Base-by-base conservation (phyloP, 2,329 filamentous ascomycete genomes). In the Scolecobasidium constrictum region DNA sequence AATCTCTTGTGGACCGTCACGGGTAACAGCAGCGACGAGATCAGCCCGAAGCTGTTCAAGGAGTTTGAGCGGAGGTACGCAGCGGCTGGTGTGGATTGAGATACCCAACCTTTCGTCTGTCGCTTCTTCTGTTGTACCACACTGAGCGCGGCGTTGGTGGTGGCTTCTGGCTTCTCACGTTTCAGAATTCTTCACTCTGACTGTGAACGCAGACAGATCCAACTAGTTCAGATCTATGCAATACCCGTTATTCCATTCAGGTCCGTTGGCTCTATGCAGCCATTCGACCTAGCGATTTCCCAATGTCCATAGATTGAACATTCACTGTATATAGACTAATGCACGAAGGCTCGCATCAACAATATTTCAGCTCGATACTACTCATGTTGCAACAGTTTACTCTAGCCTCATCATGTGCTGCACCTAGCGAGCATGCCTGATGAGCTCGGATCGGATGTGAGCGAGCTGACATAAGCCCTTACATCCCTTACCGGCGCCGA, bases 1-100 rank as follows among this genome's bases (percentile, higher is more conserved):
- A 86, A 86, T 7, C 80, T 94, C 11, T 65, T 98, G 28, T 86
- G 84, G 76, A 85, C 86, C 48, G 86, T 95, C 3, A 72, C 86
- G 52, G 92, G 92, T 17, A 77, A 88, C 63, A 90, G 79, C 60
- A 94, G 87, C 56, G 86, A 98, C 57, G 92, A 96, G 65, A 98
- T 98, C 53, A 88, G 75, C 42, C 92, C 92, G n/a, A 80, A 87
- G 67, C 69, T 98, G 20, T 84, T 86, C 56, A 65, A 69, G 6
- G 87, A 94, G 63, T 85, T 98, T 60, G 80, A 85, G 64, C 76
- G 69, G 56, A 74, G 83, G 44, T 96, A 96, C 64, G 70, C 42
- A 9, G 17, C n/a, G 9, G 26, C n/a, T 31, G 26, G n/a, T n/a
- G 26, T 31, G 26, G 9, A 31, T 9, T n/a, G 26, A 31, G n/a